Evolutionary conservation across 116 monocot species (phyloP).

Genomic region (Cymodocea nodosa): DNA sequence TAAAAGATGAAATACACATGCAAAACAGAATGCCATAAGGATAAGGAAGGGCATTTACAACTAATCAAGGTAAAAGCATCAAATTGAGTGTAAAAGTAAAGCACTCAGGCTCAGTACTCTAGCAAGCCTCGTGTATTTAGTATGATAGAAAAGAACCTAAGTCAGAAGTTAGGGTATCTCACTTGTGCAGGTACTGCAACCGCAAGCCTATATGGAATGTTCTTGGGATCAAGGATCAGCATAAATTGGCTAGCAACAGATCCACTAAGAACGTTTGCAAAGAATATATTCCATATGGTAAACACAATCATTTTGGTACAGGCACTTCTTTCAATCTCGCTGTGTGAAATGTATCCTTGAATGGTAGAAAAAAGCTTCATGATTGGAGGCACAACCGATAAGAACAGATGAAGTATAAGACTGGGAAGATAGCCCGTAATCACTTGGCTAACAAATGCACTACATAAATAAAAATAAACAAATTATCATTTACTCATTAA

Average conservation of each 20-base stretch:
- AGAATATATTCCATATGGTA: conserved; percentile 83
- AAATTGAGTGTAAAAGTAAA: background rate
- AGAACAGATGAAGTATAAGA: conserved; percentile 70
- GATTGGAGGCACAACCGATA: conserved; percentile 57
- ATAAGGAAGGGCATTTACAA: too few relatives aligned
- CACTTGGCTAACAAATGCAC: conserved; percentile 77
- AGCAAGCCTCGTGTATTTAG: too few relatives aligned
- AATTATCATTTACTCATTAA: background rate
- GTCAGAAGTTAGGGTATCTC: conserved; percentile 1
- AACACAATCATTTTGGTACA: conserved; percentile 92
- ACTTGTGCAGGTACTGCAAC: conserved; percentile 89
- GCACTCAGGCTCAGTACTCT: too few relatives aligned
- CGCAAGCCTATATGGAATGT: conserved; percentile 66
- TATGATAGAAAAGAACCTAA: background rate
- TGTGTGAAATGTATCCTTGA: conserved; percentile 76
- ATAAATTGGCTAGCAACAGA: conserved; percentile 51
- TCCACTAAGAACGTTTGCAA: conserved; percentile 90
- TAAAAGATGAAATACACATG: too few relatives aligned
- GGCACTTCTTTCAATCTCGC: conserved; percentile 87
- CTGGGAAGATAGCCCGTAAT: conserved; percentile 98
- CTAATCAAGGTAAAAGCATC: too few relatives aligned
- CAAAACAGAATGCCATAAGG: too few relatives aligned
- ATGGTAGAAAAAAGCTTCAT: conserved; percentile 94
- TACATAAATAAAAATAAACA: conserved; percentile 26
- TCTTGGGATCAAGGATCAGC: conserved; percentile 58